These are phyloP conservation scores for Solanum corneliomulleri DNA, from an alignment of 257 asterid species.

Conservation along the genomic window DNA sequence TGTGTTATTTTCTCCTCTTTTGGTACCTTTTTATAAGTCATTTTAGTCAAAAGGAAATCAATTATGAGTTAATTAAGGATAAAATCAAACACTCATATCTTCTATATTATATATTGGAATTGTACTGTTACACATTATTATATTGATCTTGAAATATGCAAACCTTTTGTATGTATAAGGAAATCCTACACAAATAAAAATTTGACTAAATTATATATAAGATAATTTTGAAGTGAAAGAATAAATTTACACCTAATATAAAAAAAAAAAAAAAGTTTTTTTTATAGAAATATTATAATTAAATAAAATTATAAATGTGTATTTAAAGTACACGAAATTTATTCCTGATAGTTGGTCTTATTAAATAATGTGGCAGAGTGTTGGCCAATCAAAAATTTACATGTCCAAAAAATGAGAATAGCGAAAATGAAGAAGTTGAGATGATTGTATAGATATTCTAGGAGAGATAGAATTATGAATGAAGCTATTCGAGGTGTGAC, in stretches of 20 bases:
- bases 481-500: fast-evolving
- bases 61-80: neutral
- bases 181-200: neutral
- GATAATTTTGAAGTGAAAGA: neutral
- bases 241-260: neutral
- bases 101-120: neutral
- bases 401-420: neutral
- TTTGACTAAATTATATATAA: neutral
- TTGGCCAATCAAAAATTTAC: too few species aligned
- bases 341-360: neutral
- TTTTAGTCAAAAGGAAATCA: neutral
- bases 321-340: neutral
- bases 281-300: neutral
- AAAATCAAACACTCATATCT: neutral
- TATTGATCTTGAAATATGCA: neutral
- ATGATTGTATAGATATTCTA: too few species aligned
- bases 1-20: neutral
- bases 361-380: too few species aligned
- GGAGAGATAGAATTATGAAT: neutral
- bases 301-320: neutral
- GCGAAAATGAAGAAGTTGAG: too few species aligned
- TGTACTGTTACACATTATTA: neutral
- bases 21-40: neutral
- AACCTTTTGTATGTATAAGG: neutral
- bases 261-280: neutral